These are phyloP conservation scores for Pleomassaria siparia DNA, from an alignment of 2,329 filamentous ascomycete species.

Conservation along the genomic window DNA sequence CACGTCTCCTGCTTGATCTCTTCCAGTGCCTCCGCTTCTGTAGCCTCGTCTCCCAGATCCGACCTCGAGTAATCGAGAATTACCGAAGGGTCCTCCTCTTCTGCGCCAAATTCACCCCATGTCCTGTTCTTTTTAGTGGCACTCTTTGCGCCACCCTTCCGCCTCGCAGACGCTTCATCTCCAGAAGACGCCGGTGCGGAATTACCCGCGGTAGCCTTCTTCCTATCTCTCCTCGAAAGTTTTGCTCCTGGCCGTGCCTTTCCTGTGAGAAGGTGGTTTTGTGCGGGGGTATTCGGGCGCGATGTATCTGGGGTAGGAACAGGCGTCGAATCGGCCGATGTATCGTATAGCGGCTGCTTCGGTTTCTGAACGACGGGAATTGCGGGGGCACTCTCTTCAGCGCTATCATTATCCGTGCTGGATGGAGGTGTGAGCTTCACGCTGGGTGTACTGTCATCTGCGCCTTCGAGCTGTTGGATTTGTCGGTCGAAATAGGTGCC, in stretches of 20 bases:
- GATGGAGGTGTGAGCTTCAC: slow-evolving; percentile 57
- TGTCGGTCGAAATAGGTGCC: slow-evolving; percentile 95
- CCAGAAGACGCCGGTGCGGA: slow-evolving; percentile 74
- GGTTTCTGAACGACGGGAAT: slow-evolving; percentile 54
- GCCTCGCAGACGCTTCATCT: slow-evolving; percentile 67
- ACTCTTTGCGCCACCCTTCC: slow-evolving; percentile 57
- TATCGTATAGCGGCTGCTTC: slow-evolving; percentile 41
- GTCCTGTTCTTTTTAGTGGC: slow-evolving; percentile 80
- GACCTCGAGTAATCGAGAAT: slow-evolving; percentile 85
- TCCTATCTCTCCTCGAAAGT: slow-evolving; percentile 78
- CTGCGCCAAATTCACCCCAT: slow-evolving; percentile 90
- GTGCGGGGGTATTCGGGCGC: slow-evolving; percentile 73
- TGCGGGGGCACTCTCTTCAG: slow-evolving; percentile 55
- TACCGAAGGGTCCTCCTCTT: slow-evolving; percentile 76
- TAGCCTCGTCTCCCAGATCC: slow-evolving; percentile 53
- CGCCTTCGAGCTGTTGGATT: slow-evolving; percentile 74
- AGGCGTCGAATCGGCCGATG: slow-evolving; percentile 70
- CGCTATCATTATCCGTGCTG: slow-evolving; percentile 51
- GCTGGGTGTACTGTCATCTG: slow-evolving; percentile 43
- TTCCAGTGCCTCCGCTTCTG: slow-evolving; percentile 65
- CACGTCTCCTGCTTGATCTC: slow-evolving; percentile 76
- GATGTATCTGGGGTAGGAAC: slow-evolving; percentile 73
- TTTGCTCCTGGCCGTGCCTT: slow-evolving; percentile 76
- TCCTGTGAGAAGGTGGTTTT: slow-evolving; percentile 67
- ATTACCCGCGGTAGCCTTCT: slow-evolving; percentile 57